A percentile compares a stretch with the other conserved stretches of the same genome.
Evolutionary conservation across 371 early-diverging fungal species (phyloP).

Genomic region (Aphelidium insulamus): DNA sequence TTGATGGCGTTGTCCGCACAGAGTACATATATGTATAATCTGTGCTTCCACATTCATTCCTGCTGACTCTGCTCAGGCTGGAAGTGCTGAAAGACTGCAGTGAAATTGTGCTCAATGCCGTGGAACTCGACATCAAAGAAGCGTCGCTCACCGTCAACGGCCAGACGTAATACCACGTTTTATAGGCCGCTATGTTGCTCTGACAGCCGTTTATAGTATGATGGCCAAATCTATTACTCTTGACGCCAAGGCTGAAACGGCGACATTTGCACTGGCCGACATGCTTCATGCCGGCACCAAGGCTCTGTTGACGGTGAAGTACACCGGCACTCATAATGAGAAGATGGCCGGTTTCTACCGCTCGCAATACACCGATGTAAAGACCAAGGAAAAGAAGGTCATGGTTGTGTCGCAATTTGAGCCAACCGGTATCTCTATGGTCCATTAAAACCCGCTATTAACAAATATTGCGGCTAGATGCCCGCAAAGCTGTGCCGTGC

Average conservation of each 20-base stretch:
- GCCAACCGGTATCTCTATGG: no score
- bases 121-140: slow-evolving; percentile 14
- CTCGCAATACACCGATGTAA: slow-evolving; percentile 31
- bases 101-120: slow-evolving; percentile 31
- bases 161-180: slow-evolving; percentile 14
- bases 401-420: slow-evolving; percentile 80
- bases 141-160: slow-evolving; percentile 19
- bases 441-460: background rate
- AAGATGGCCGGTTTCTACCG: slow-evolving; percentile 73
- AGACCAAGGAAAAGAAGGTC: slow-evolving; percentile 31
- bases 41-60: background rate
- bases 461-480: no score
- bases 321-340: slow-evolving; percentile 48
- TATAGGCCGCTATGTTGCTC: background rate
- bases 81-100: slow-evolving; percentile 24
- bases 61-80: slow-evolving; percentile 7
- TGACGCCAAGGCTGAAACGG: slow-evolving; percentile 30
- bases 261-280: slow-evolving; percentile 26
- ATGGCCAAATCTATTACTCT: slow-evolving; percentile 32
- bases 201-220: slow-evolving; percentile 14
- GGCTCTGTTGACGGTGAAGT: slow-evolving; percentile 27
- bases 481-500: slow-evolving; percentile 76
- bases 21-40: no score
- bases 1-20: slow-evolving; percentile 31
- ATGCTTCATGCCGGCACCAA: slow-evolving; percentile 27